These are phyloP conservation scores for Chaetomium sp. DNA, from an alignment of 2,329 filamentous ascomycete species.

Conservation along the genomic window DNA sequence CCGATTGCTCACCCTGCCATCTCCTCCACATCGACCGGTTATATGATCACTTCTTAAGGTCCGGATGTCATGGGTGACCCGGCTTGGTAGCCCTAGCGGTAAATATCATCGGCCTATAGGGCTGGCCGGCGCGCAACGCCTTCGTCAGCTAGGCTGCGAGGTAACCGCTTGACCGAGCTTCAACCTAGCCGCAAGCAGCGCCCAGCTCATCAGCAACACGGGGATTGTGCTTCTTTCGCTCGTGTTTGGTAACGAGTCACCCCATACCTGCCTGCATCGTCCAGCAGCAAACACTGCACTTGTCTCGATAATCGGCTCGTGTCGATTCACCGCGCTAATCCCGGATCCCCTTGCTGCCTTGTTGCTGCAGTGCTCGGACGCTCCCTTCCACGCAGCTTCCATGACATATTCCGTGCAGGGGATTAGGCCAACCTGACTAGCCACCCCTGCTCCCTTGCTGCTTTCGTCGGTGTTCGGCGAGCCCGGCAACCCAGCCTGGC, in stretches of 20 bases:
- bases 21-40: not conserved
- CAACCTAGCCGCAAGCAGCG: not conserved
- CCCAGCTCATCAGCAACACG: not conserved
- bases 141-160: slow-evolving; percentile 6
- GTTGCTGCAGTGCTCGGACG: slow-evolving; percentile 32
- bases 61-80: not conserved
- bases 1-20: slow-evolving; percentile 26
- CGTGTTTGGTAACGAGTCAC: slow-evolving; percentile 9
- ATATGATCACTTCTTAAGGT: slow-evolving; percentile 16
- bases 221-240: slow-evolving; percentile 2
- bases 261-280: slow-evolving; percentile 20
- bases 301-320: not conserved
- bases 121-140: slow-evolving; percentile 15
- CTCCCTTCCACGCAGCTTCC: slow-evolving; percentile 43
- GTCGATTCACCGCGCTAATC: slow-evolving; percentile 7
- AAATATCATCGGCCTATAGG: slow-evolving; percentile 1
- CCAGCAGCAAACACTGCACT: not conserved
- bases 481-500: slow-evolving; percentile 29
- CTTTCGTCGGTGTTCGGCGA: slow-evolving; percentile 34
- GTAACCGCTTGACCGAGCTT: not conserved
- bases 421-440: slow-evolving; percentile 5
- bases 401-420: slow-evolving; percentile 48
- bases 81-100: not conserved
- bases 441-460: slow-evolving; percentile 15
- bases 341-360: slow-evolving; percentile 13